Percentiles rank a stretch among this genome's conserved stretches.
phyloP scores from a whole-genome alignment of 306 rosid genomes.

The Vigna radiata region DNA sequence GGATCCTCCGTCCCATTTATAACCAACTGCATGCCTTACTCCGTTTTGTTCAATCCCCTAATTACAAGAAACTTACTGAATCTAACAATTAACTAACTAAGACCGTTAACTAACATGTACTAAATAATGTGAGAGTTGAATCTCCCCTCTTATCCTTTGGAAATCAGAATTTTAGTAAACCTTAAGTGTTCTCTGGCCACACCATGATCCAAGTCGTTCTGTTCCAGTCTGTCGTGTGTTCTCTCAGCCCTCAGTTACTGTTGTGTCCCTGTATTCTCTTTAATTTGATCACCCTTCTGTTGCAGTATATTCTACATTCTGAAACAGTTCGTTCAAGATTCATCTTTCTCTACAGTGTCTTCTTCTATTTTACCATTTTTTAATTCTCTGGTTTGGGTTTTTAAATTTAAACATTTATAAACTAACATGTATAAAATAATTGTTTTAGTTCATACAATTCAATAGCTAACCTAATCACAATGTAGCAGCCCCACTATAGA shows the following conservation, averaged over 20 bases:
- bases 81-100: too few species aligned
- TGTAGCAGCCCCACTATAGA: background rate
- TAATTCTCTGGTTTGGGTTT: background rate
- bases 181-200: background rate
- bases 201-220: background rate
- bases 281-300: background rate
- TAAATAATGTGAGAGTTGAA: too few species aligned
- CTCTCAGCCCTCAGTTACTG: background rate
- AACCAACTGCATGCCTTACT: too few species aligned
- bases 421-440: background rate
- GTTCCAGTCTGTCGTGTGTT: background rate
- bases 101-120: too few species aligned
- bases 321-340: background rate
- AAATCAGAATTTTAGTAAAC: background rate
- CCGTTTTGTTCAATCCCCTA: too few species aligned
- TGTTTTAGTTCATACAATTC: background rate
- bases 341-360: background rate
- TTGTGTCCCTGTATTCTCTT: background rate
- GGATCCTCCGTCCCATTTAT: too few species aligned
- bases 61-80: too few species aligned
- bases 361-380: background rate
- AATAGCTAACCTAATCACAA: background rate
- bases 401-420: background rate
- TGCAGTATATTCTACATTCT: background rate
- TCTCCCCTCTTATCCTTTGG: background rate